These are phyloP conservation scores for Penicillium flavigenum DNA, from an alignment of 495 filamentous ascomycete species.

Conservation along the genomic window DNA sequence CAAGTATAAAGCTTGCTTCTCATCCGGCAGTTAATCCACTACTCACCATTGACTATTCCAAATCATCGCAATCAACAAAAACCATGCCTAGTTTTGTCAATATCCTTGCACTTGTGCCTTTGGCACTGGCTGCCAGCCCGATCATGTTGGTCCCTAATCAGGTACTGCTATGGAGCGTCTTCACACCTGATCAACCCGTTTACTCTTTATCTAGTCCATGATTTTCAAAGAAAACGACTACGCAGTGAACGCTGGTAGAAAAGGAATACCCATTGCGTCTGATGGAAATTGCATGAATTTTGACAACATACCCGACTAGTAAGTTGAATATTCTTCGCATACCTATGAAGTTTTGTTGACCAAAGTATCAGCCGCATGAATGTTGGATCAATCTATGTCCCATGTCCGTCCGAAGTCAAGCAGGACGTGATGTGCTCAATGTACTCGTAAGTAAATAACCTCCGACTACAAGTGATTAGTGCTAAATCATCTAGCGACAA, in stretches of 20 bases:
- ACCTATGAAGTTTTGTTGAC: not conserved
- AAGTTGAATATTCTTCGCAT: not conserved
- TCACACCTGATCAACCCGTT: not conserved
- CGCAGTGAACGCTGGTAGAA: not conserved
- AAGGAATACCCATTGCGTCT: not conserved
- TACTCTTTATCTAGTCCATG: conserved; percentile 1
- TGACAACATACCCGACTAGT: conserved; percentile 1
- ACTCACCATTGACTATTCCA: not conserved
- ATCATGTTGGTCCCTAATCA: not conserved
- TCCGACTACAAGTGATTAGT: not conserved
- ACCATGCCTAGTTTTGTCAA: not conserved
- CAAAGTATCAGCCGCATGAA: conserved; percentile 2
- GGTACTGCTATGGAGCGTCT: not conserved
- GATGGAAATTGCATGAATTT: conserved; percentile 5
- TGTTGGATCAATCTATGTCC: conserved; percentile 9
- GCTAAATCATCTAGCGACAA: conserved; percentile 1
- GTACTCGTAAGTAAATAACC: not conserved
- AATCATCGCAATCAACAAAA: not conserved
- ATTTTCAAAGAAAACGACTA: conserved; percentile 8
- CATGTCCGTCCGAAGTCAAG: not conserved
- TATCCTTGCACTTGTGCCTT: conserved; percentile 4
- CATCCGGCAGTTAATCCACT: not conserved
- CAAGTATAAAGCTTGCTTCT: not conserved
- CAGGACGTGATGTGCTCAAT: conserved; percentile 6
- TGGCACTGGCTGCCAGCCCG: conserved; percentile 5